Conservation (phyloP, 1,284 basidiomycete genomes). For the Heliocybe sulcata region DNA sequence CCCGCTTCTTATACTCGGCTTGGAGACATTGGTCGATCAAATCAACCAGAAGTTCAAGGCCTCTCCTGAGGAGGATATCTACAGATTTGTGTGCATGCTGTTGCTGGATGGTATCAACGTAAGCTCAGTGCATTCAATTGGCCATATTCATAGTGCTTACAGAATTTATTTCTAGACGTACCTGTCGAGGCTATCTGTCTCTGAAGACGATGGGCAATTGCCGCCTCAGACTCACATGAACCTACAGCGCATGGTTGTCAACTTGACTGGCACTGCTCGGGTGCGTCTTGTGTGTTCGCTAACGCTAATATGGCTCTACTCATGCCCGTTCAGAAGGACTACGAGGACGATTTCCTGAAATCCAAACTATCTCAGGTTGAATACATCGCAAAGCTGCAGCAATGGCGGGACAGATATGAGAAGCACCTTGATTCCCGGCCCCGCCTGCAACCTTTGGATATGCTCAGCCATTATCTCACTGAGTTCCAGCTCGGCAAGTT, state of each 20-base stretch:
- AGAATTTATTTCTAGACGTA: conserved; percentile 46
- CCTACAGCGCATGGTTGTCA: conserved; percentile 70
- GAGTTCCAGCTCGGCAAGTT: conserved; percentile 99
- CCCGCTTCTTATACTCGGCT: conserved; percentile 88
- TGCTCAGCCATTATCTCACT: conserved; percentile 88
- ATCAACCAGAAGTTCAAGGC: conserved; percentile 90
- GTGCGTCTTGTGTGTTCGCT: conserved; percentile 29
- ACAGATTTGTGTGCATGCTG: conserved; percentile 85
- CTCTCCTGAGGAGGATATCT: conserved; percentile 90
- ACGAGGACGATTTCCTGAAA: conserved; percentile 88
- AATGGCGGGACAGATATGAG: conserved; percentile 94
- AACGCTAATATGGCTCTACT: neutral
- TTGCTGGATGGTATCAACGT: conserved; percentile 70
- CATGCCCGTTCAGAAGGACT: conserved; percentile 56
- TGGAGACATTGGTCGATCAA: conserved; percentile 98
- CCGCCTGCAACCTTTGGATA: conserved; percentile 82
- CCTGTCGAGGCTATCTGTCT: conserved; percentile 55
- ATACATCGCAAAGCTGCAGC: conserved; percentile 85
- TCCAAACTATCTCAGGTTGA: conserved; percentile 81
- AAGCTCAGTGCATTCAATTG: conserved; percentile 10
- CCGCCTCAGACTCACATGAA: conserved; percentile 49
- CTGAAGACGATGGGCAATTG: conserved; percentile 76
- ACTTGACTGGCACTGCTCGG: conserved; percentile 58
- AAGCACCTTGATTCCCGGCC: conserved; percentile 78
- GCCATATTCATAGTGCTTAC: neutral